Percentiles rank a stretch among this genome's conserved stretches.
Evolutionary conservation across 805 yeast genomes (phyloP).

Genomic region (Starmera caribaea): DNA sequence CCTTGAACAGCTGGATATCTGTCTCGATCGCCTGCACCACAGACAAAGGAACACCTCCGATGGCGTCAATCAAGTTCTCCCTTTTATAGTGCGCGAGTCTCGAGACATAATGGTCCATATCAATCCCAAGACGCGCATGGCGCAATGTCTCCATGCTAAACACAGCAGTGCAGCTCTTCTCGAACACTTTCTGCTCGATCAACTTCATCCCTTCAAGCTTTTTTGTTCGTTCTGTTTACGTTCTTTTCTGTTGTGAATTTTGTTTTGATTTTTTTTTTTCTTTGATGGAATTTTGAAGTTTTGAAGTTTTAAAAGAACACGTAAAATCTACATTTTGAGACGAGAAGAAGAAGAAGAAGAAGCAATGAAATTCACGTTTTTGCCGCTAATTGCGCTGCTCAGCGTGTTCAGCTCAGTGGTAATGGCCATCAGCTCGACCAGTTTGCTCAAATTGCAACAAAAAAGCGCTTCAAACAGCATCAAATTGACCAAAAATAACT

Average conservation of each 20-base stretch:
- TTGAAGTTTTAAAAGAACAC: neutral
- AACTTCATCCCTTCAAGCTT: no score
- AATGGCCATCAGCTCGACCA: neutral
- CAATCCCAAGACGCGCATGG: slow-evolving; percentile 71
- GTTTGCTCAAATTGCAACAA: slow-evolving; percentile 17
- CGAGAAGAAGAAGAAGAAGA: neutral
- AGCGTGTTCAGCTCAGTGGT: neutral
- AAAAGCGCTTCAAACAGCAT: slow-evolving; percentile 29
- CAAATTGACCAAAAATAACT: slow-evolving; percentile 51
- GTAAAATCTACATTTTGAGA: neutral
- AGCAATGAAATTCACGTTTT: neutral
- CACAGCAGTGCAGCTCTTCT: slow-evolving; percentile 50
- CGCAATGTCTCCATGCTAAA: slow-evolving; percentile 55
- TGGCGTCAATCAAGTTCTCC: slow-evolving; percentile 64
- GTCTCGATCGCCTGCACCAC: slow-evolving; percentile 45
- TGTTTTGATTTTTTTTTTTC: neutral
- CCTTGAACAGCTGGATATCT: slow-evolving; percentile 53
- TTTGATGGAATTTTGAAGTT: neutral
- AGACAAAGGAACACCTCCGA: slow-evolving; percentile 73
- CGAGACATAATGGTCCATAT: slow-evolving; percentile 69
- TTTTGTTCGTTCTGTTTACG: no score
- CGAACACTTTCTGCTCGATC: slow-evolving; percentile 60
- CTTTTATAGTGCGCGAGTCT: slow-evolving; percentile 49
- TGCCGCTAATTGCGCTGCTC: neutral
- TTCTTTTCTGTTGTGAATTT: neutral